Percentiles rank a stretch among this genome's conserved stretches.
Evolutionary conservation across 805 yeast species (phyloP).

Genomic region (Nematodospora valgi): DNA sequence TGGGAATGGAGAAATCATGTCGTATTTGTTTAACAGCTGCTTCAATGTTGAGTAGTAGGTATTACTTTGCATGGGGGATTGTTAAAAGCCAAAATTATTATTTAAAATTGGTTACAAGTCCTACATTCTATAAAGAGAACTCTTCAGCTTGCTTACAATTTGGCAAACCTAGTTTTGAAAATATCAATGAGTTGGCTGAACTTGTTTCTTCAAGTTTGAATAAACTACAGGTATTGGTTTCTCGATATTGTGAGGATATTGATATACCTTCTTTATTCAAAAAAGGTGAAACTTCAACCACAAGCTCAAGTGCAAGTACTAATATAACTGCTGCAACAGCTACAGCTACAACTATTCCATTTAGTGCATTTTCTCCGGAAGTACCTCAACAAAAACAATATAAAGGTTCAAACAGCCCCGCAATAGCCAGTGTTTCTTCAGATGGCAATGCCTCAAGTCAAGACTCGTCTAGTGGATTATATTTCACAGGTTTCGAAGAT

Average conservation of each 20-base stretch:
- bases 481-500: constrained; percentile 12
- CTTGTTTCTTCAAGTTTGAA: constrained; percentile 3
- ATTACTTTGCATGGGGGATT: constrained; percentile 67
- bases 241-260: constrained; percentile 5
- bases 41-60: constrained; percentile 48
- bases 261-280: constrained; percentile 5
- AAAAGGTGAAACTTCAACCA: too few relatives aligned
- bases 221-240: constrained; percentile 2
- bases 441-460: neutral
- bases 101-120: constrained; percentile 29
- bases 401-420: neutral
- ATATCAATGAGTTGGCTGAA: constrained; percentile 6
- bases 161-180: constrained; percentile 6
- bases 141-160: constrained; percentile 4
- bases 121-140: constrained; percentile 18
- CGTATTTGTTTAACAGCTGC: constrained; percentile 14
- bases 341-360: too few relatives aligned
- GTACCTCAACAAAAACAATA: neutral
- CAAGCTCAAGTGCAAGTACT: too few relatives aligned
- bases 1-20: constrained; percentile 10
- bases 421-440: neutral
- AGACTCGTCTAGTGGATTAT: constrained; percentile 2
- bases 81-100: constrained; percentile 51
- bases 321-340: too few relatives aligned
- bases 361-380: too few relatives aligned